Base-by-base conservation (phyloP, 2,329 filamentous ascomycete species). In the Atkinsonella texensis region DNA sequence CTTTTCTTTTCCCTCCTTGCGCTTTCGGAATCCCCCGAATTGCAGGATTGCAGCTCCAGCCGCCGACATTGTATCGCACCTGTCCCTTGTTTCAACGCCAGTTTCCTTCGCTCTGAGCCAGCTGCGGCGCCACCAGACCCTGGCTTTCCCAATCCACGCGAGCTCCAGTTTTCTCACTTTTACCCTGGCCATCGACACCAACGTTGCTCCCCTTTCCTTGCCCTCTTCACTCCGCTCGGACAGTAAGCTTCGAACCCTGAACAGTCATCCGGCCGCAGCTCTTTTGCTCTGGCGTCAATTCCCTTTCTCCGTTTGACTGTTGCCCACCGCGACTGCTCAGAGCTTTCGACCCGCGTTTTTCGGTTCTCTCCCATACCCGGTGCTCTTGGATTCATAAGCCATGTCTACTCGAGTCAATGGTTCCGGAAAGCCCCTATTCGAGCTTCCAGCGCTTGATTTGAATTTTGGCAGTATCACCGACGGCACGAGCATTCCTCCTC, bases 391-490 rank as follows among this genome's bases (percentile, higher is more conserved):
- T 38, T 39, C 38, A 33, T 43, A 52, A 50, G 53, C 49, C 47
- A 69, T 69, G 66, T 60, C 66, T 54, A 60, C 65, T 57, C 58
- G 60, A 52, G 52, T 62, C 52, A 63, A 63, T 55, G 59, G 58
- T 54, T 54, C 59, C 33, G 54, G 55, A 45, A 57, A 57, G 53
- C 58, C 62, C 52, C 70, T 69, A 58, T 81, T 82, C 56, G 75
- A 81, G 66, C 72, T 82, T 53, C 79, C 79, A 9, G 73, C 71
- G 46, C 71, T 82, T 54, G 69, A 81, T 56, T 72, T 82, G 67
- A 74, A 79, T 57, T 80, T 81, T 58, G 71, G 73, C 53, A 78
- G 74, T 46, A 68, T 82, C 61, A 81, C 79, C 43, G 78, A 81
- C 41, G 79, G 79, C 50, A 82, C 79, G 62, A 62, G 78, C 60